phyloP scores from a whole-genome alignment of 2,329 filamentous ascomycete genomes.

The Fusarium beomiforme region DNA sequence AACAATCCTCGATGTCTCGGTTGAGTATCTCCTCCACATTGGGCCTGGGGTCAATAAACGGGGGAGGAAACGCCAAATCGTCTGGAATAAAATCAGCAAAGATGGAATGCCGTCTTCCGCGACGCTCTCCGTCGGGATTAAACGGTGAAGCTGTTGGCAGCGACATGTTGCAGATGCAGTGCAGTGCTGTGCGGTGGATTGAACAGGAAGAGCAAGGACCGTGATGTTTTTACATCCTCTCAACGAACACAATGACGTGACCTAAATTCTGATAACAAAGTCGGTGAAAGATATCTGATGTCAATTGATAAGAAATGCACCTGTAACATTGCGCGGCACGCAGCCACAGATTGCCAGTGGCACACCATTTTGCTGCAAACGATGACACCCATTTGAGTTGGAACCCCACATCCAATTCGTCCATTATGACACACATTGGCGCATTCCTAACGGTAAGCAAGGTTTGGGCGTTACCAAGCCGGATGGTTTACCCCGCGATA shows the following conservation, averaged over 20 bases:
- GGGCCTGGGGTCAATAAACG: slow-evolving; percentile 21
- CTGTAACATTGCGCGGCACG: slow-evolving; percentile 5
- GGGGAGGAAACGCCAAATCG: slow-evolving; percentile 14
- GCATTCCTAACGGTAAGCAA: slow-evolving; percentile 7
- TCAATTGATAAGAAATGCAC: slow-evolving; percentile 26
- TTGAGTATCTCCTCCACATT: slow-evolving; percentile 33
- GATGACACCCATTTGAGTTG: background rate
- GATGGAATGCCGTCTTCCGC: slow-evolving; percentile 31
- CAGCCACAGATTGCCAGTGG: slow-evolving; percentile 8
- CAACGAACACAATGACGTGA: slow-evolving; percentile 2
- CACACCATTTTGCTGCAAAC: slow-evolving; percentile 12
- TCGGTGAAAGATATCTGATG: slow-evolving; percentile 25
- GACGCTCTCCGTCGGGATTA: background rate
- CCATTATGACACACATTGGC: slow-evolving; percentile 13
- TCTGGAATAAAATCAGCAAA: slow-evolving; percentile 37
- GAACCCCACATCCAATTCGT: background rate
- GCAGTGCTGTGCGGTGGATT: background rate
- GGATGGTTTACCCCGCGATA: slow-evolving; percentile 24
- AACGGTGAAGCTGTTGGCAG: slow-evolving; percentile 17
- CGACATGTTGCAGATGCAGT: slow-evolving; percentile 3
- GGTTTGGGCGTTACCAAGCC: slow-evolving; percentile 1
- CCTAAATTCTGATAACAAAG: background rate
- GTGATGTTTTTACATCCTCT: background rate
- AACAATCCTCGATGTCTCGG: slow-evolving; percentile 37
- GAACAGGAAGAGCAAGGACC: background rate